Percentiles rank a stretch among this genome's conserved stretches.
Conservation (phyloP, 179 eudicot species). For the Spinacia oleracea region DNA sequence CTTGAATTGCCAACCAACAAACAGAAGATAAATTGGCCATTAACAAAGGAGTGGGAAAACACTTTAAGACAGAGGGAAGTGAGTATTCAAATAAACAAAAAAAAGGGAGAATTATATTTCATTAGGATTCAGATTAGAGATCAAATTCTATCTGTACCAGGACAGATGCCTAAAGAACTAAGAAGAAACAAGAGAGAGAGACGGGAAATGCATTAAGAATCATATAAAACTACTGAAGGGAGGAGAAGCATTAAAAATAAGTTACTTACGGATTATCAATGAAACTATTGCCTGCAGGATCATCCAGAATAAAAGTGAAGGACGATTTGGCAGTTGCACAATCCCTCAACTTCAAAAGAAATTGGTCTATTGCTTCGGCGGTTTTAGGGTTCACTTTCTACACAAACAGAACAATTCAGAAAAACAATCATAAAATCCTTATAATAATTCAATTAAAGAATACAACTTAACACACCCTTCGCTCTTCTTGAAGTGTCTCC, state of each 20-base stretch:
- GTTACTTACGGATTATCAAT: conserved; percentile 85
- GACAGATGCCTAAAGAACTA: background rate
- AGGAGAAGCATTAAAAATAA: background rate
- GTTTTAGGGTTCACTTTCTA: conserved; percentile 88
- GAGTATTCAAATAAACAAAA: no score
- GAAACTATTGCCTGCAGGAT: conserved; percentile 97
- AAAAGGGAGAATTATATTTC: background rate
- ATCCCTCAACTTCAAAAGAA: conserved; percentile 67
- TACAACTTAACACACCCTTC: conserved; percentile 56
- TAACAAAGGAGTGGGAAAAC: background rate
- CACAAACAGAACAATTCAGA: conserved; percentile 20
- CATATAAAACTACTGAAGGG: no score
- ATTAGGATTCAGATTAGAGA: background rate
- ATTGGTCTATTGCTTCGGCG: conserved; percentile 87
- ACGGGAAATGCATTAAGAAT: background rate
- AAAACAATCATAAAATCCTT: background rate
- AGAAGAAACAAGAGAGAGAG: background rate
- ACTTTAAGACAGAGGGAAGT: background rate
- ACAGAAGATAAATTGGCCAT: background rate
- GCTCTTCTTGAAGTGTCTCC: conserved; percentile 87
- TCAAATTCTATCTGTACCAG: background rate
- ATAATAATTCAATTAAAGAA: background rate
- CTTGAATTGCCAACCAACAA: background rate
- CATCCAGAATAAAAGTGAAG: conserved; percentile 82
- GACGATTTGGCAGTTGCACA: conserved; percentile 70